Percentiles rank a stretch among this genome's conserved stretches.
Conservation (phyloP, 1,139 yeast species). For the Scheffersomyces stambukii region DNA sequence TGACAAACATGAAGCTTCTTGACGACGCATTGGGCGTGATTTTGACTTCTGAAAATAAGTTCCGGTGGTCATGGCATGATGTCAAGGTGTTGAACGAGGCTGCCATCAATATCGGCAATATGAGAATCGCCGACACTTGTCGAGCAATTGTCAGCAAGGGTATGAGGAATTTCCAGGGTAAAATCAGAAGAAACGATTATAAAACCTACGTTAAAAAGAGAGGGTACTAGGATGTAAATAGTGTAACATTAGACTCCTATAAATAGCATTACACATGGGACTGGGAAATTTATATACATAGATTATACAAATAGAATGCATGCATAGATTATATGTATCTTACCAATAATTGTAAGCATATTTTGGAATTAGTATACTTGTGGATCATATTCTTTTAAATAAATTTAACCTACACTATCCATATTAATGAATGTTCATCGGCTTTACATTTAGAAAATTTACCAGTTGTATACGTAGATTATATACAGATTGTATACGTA, state of each 20-base stretch:
- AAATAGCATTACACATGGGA: background rate
- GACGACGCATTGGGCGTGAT: constrained; percentile 72
- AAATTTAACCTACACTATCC: no score
- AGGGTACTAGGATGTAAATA: constrained; percentile 18
- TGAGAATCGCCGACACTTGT: constrained; percentile 30
- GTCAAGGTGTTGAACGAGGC: constrained; percentile 44
- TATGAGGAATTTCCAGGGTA: constrained; percentile 35
- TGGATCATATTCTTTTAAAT: no score
- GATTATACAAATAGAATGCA: no score
- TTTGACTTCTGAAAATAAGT: constrained; percentile 61
- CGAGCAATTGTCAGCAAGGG: constrained; percentile 33
- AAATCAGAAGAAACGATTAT: constrained; percentile 31
- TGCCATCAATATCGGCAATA: constrained; percentile 50
- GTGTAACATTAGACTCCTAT: constrained; percentile 3
- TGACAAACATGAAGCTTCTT: constrained; percentile 48
- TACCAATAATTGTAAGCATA: no score
- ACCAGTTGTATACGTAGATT: no score
- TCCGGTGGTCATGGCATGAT: constrained; percentile 67
- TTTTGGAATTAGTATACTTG: no score
- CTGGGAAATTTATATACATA: no score
- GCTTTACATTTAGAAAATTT: no score
- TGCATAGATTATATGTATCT: no score
- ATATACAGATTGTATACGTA: no score
- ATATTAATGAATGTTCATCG: no score
- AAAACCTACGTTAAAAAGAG: constrained; percentile 28